Evolutionary conservation across 345 rosid species (phyloP), one percentile per base, ranked within the genome.

Genomic region (Lagerstroemia speciosa): DNA sequence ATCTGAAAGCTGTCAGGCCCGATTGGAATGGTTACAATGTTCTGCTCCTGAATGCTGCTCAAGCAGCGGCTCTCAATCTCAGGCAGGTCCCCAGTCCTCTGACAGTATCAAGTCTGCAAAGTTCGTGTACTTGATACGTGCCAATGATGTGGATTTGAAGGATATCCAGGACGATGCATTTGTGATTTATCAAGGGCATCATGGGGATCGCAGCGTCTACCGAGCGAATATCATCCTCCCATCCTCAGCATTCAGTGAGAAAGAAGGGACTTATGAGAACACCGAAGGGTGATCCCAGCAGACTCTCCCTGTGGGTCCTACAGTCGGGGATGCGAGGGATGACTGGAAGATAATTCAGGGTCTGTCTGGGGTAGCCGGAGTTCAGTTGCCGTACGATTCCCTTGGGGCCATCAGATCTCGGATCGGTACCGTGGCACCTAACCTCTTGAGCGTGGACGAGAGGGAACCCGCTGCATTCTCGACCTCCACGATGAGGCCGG

Each of bases 21-120:
- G 97, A 88, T 74, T 95, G 99, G 98, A 95, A 95, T 61, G 98
- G 98, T n/a, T 83, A 84, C 64, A 95, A 92, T 78, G 87, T 83
- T 33, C 80, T 95, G 77, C 99, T 95, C 73, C 79, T 79, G 57
- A 87, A 84, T 74, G 99, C 99, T 69, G 96, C 97, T 52, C 99
- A 95, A 79, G 99, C 98, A 37, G 98, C 99, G n/a, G 86, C 99
- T 31, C 97, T 95, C 36, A 98, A 95, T 78, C 99, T 95, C 19
- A 98, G 99, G 55, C 96, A 90, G 62, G 83, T 92, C 31, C 96
- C 46, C 89, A 83, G 75, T 84, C 98, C 3, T 71, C 71, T 48
- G 79, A 85, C 69, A 78, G 93, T 74, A 75, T 95, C 0, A 87
- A 86, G 76, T 78, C 92, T 8, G 96, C 94, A 26, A 95, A 90